phyloP scores from a whole-genome alignment of 345 rosid genomes.

The Hibiscus tridactylites region DNA sequence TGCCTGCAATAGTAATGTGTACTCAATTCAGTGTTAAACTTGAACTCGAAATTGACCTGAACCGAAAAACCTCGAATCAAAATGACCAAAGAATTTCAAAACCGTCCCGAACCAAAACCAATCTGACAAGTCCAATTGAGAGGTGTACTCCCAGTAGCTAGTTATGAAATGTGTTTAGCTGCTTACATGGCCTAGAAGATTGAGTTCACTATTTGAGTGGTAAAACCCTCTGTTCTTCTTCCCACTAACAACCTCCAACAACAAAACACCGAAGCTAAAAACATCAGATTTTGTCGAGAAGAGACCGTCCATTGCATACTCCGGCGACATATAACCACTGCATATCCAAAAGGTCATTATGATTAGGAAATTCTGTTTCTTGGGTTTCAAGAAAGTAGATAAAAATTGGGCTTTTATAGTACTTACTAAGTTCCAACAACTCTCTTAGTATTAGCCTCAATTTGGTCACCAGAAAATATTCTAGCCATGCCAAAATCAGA shows the following conservation, averaged over 20 bases:
- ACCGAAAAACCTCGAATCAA: background rate
- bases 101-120: background rate
- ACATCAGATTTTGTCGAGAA: conserved; percentile 68
- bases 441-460: conserved; percentile 45
- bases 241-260: conserved; percentile 56
- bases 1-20: conserved; percentile 24
- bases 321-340: conserved; percentile 84
- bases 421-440: conserved; percentile 85
- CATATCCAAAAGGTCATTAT: background rate
- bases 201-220: conserved; percentile 43
- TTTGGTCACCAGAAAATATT: conserved; percentile 64
- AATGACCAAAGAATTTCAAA: background rate
- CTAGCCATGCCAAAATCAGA: conserved; percentile 90
- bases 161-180: background rate
- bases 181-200: conserved; percentile 77
- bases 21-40: background rate
- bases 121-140: background rate
- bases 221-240: conserved; percentile 67
- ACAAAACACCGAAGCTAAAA: conserved; percentile 69
- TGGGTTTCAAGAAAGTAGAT: background rate
- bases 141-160: background rate
- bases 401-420: background rate
- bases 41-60: background rate
- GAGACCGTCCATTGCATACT: conserved; percentile 71
- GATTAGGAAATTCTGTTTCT: background rate